Evolutionary conservation across 2,329 filamentous ascomycete genomes (phyloP).

Genomic region (Ophiostoma fasciatum): DNA sequence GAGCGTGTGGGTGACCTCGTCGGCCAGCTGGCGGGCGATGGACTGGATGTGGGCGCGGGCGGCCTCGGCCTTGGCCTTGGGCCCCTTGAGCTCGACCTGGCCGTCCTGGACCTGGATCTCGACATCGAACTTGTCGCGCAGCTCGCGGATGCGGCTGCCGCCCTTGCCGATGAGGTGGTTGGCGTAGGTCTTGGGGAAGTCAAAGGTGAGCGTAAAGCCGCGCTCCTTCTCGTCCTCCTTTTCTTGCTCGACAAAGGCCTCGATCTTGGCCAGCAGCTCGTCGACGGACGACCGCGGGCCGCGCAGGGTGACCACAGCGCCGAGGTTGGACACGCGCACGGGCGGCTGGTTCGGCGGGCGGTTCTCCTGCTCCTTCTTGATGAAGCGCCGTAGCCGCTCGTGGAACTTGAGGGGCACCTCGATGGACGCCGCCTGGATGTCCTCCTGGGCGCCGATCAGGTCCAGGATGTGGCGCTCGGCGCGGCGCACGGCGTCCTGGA

Average conservation of each 20-base stretch:
- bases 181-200: conserved; percentile 89
- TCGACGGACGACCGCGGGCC: conserved; percentile 63
- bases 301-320: conserved; percentile 54
- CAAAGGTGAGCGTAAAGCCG: conserved; percentile 71
- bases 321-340: conserved; percentile 41
- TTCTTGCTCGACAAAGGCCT: conserved; percentile 71
- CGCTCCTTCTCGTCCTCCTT: conserved; percentile 89
- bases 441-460: conserved; percentile 44
- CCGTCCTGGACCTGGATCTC: conserved; percentile 85
- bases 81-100: conserved; percentile 89
- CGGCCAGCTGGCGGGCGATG: conserved; percentile 69
- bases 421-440: conserved; percentile 32
- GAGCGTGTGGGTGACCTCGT: conserved; percentile 74
- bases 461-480: conserved; percentile 42
- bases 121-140: conserved; percentile 52
- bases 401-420: conserved; percentile 50
- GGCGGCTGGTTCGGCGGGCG: conserved; percentile 43
- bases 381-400: conserved; percentile 46
- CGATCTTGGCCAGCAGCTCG: conserved; percentile 56
- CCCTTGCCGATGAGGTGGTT: conserved; percentile 66
- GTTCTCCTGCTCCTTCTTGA: conserved; percentile 47
- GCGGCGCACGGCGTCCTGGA: conserved; percentile 39
- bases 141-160: conserved; percentile 49
- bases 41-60: conserved; percentile 70
- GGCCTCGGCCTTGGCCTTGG: conserved; percentile 82